Conservation (phyloP, 495 filamentous ascomycete genomes). For the Trichoderma virens region DNA sequence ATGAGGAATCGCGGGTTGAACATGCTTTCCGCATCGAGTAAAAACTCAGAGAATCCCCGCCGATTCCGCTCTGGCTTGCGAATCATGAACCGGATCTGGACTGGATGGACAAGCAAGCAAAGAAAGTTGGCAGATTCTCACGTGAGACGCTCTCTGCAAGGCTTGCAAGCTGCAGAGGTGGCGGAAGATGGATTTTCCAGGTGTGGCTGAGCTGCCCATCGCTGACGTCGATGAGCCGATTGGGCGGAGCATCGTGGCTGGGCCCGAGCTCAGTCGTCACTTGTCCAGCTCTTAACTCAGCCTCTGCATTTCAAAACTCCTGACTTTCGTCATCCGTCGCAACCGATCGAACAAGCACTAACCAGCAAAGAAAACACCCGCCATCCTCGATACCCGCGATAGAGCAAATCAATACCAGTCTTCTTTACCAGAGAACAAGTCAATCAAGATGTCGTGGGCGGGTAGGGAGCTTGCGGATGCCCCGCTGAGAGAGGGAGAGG, state of each 20-base stretch:
- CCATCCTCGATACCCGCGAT: not conserved
- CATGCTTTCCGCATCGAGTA: slow-evolving; percentile 16
- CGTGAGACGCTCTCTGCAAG: slow-evolving; percentile 9
- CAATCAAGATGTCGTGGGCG: slow-evolving; percentile 50
- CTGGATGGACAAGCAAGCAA: too few relatives aligned
- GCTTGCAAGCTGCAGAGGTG: not conserved
- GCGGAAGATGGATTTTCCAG: slow-evolving; percentile 2
- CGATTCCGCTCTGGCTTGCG: not conserved
- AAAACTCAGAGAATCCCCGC: not conserved
- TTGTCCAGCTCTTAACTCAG: slow-evolving; percentile 11
- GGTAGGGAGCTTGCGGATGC: slow-evolving; percentile 31
- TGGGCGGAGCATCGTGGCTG: slow-evolving; percentile 13
- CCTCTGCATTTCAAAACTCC: slow-evolving; percentile 15
- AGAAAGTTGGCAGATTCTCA: too few relatives aligned
- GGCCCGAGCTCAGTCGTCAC: slow-evolving; percentile 12
- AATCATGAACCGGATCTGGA: not conserved
- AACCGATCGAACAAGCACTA: not conserved
- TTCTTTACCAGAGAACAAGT: not conserved
- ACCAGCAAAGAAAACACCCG: not conserved
- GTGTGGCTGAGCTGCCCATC: slow-evolving; percentile 13
- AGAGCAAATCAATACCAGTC: not conserved
- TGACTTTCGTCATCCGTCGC: not conserved
- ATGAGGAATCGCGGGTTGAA: slow-evolving; percentile 36
- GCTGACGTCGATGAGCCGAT: slow-evolving; percentile 18
- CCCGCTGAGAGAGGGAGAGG: slow-evolving; percentile 10